These are phyloP conservation scores for Purpureocillium lavendulum DNA, from an alignment of 2,329 filamentous ascomycete species.

Conservation along the genomic window DNA sequence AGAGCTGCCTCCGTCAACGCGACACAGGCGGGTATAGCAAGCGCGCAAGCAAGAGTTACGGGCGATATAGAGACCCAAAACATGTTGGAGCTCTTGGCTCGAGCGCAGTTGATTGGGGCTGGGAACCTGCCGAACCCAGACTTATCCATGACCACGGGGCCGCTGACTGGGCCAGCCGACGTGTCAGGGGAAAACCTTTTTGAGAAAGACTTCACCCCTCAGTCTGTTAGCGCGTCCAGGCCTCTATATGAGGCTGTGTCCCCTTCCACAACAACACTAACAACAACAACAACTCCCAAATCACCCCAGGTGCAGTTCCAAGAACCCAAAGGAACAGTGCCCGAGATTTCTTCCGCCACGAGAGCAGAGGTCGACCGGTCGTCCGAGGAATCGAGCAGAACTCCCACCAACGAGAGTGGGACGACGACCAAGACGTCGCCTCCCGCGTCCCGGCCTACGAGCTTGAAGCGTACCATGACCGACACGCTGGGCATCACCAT, in stretches of 20 bases:
- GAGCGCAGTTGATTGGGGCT: slow-evolving; percentile 68
- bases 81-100: slow-evolving; percentile 81
- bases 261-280: slow-evolving; percentile 17
- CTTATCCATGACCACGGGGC: slow-evolving; percentile 35
- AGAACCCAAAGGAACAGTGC: slow-evolving; percentile 4
- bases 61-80: slow-evolving; percentile 83
- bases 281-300: slow-evolving; percentile 13
- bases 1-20: slow-evolving; percentile 51
- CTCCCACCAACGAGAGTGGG: slow-evolving; percentile 47
- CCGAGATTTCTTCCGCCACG: slow-evolving; percentile 8
- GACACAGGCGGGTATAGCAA: slow-evolving; percentile 66
- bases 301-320: slow-evolving; percentile 7
- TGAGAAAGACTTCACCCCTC: slow-evolving; percentile 66
- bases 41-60: slow-evolving; percentile 71
- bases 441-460: slow-evolving; percentile 52
- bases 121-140: slow-evolving; percentile 49
- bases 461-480: slow-evolving; percentile 78
- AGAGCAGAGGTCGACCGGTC: slow-evolving; percentile 15
- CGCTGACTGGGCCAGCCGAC: slow-evolving; percentile 73
- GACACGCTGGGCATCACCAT: slow-evolving; percentile 68
- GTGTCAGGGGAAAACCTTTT: slow-evolving; percentile 72
- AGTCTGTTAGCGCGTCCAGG: slow-evolving; percentile 41
- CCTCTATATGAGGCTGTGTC: slow-evolving; percentile 26
- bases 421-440: slow-evolving; percentile 44
- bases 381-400: slow-evolving; percentile 44